Percentiles rank a stretch among this genome's conserved stretches.
Evolutionary conservation across 768 basidiomycete genomes (phyloP).

Genomic region (Coprinopsis sp.): DNA sequence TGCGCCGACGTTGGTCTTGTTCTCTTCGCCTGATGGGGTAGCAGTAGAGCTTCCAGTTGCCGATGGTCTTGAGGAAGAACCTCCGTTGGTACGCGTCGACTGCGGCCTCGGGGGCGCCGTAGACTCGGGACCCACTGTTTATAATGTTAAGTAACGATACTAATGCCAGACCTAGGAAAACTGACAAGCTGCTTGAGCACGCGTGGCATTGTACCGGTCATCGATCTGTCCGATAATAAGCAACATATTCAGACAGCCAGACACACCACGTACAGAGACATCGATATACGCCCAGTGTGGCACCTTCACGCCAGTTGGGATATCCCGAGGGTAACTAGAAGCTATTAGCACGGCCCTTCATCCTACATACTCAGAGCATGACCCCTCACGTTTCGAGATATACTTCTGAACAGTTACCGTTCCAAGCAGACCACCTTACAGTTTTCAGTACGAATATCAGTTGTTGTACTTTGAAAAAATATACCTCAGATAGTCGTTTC

Average conservation of each 20-base stretch:
- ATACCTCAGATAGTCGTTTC: constrained; percentile 27
- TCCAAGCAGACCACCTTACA: constrained; percentile 45
- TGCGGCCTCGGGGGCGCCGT: constrained; percentile 13
- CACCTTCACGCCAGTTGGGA: constrained; percentile 39
- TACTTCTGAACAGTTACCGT: constrained; percentile 40
- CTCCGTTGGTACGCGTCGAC: not conserved
- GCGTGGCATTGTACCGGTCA: constrained; percentile 29
- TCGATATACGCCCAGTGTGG: constrained; percentile 49
- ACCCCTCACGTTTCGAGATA: constrained; percentile 32
- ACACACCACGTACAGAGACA: constrained; percentile 28
- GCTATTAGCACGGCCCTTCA: not conserved
- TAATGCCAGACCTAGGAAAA: not conserved
- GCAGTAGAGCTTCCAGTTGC: not conserved
- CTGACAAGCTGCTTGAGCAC: constrained; percentile 23
- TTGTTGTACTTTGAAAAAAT: constrained; percentile 7
- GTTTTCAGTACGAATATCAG: not conserved
- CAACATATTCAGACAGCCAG: not conserved
- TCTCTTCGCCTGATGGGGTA: not conserved
- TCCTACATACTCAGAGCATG: not conserved
- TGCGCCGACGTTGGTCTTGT: constrained; percentile 9
- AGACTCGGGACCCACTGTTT: constrained; percentile 34
- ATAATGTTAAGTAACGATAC: not conserved
- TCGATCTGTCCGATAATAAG: constrained; percentile 15
- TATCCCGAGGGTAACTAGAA: constrained; percentile 29
- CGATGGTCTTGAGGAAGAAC: not conserved